phyloP scores from a whole-genome alignment of 768 basidiomycete genomes.

The Mycena polygramma region DNA sequence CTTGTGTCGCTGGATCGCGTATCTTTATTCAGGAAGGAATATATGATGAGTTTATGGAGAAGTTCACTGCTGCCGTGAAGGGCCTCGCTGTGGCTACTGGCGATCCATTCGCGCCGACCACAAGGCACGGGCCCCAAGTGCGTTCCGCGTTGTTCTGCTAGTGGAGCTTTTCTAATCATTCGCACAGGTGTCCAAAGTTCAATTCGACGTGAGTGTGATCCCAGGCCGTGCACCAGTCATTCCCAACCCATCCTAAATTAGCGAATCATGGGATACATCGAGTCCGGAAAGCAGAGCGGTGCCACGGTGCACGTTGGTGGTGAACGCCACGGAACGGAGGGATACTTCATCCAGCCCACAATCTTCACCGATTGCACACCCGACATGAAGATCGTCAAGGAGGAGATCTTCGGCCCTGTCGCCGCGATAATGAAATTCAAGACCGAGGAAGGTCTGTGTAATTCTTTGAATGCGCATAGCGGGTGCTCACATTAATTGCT shows the following conservation, averaged over 20 bases:
- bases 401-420: conserved; percentile 81
- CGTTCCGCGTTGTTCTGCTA: no score
- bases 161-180: no score
- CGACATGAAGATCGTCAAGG: conserved; percentile 69
- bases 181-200: conserved; percentile 51
- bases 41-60: conserved; percentile 68
- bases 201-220: conserved; percentile 55
- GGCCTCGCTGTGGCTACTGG: conserved; percentile 55
- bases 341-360: conserved; percentile 74
- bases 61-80: conserved; percentile 49
- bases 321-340: conserved; percentile 62
- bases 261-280: conserved; percentile 74
- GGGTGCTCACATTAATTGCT: not conserved
- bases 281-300: conserved; percentile 69
- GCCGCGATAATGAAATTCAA: conserved; percentile 73
- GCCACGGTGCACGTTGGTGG: conserved; percentile 73
- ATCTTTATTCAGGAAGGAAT: conserved; percentile 69
- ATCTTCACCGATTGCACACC: conserved; percentile 69
- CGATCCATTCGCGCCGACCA: conserved; percentile 55
- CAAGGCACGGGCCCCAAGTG: no score
- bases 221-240: not conserved
- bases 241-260: conserved; percentile 34
- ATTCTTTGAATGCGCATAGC: not conserved
- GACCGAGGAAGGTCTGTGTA: conserved; percentile 52
- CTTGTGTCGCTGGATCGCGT: conserved; percentile 60